Percentiles rank a stretch among this genome's conserved stretches.
Evolutionary conservation across 2,329 filamentous ascomycete genomes (phyloP).

Genomic region (Ophiosphaerella herpotricha): DNA sequence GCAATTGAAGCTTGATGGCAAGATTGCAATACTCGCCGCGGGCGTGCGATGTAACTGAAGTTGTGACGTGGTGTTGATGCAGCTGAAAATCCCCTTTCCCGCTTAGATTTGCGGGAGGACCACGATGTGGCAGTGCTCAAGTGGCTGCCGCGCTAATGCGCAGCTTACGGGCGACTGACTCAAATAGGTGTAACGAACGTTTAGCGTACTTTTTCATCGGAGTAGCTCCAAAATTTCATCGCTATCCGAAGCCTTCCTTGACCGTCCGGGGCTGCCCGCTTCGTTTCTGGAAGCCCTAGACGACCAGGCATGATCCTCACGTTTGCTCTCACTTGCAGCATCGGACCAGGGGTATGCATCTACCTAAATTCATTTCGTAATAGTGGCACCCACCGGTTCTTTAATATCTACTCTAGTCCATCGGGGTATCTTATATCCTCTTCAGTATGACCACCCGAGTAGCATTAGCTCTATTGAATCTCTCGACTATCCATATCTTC

Average conservation of each 20-base stretch:
- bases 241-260: slow-evolving; percentile 11
- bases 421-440: slow-evolving; percentile 21
- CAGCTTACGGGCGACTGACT: slow-evolving; percentile 5
- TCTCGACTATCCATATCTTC: slow-evolving; percentile 8
- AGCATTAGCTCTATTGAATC: slow-evolving; percentile 18
- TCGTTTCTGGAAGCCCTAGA: slow-evolving; percentile 9
- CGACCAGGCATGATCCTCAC: slow-evolving; percentile 13
- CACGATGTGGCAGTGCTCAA: slow-evolving; percentile 4
- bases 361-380: slow-evolving; percentile 14
- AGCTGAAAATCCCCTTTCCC: slow-evolving; percentile 1
- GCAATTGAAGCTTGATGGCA: background rate
- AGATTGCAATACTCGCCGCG: background rate
- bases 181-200: slow-evolving; percentile 2
- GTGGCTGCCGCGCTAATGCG: slow-evolving; percentile 9
- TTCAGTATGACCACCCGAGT: slow-evolving; percentile 24
- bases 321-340: slow-evolving; percentile 23
- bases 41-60: background rate
- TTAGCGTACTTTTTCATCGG: slow-evolving; percentile 4
- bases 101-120: slow-evolving; percentile 1
- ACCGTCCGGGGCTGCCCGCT: slow-evolving; percentile 22
- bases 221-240: slow-evolving; percentile 11
- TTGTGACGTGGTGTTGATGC: slow-evolving; percentile 2
- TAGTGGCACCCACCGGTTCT: slow-evolving; percentile 26
- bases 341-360: slow-evolving; percentile 19
- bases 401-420: slow-evolving; percentile 34